Evolutionary conservation across 345 rosid species (phyloP), one percentile per base, ranked within the genome.

Genomic region (Gossypium thurberi): DNA sequence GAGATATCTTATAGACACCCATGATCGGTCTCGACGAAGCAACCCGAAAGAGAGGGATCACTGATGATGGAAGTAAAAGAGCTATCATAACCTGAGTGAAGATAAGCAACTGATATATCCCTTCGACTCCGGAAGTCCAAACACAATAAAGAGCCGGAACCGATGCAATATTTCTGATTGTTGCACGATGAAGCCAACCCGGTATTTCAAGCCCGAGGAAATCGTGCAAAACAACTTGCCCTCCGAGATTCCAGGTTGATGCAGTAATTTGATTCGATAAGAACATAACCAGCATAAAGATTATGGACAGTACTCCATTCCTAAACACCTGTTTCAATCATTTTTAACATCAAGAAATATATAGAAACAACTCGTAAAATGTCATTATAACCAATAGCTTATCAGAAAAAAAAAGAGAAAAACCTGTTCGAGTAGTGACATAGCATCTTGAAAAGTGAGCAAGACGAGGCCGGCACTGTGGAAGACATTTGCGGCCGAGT

Each of bases 351-450:
- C 1, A 15, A 58, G 37, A 55, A 58, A n/a, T 44, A 33, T 26
- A 65, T 44, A 61, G 48, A 55, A 69, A 62, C 4, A 17, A 60
- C 18, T 23, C 11, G 8, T 15, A 53, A 77, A 65, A 51, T 5
- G 69, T 25, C 72, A 70, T 47, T 42, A 66, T 3, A 13, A 78
- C 47, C 48, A 73, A 66, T 61, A 50, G n/a, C 23, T 56, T n/a
- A 61, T 60, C 28, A 64, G 65, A 21, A 18, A 83, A 76, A 76
- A 64, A 28, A 4, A 68, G 69, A 74, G 65, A 25, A 68, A 25
- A 69, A 93, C 99, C 99, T 89, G 98, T 72, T 96, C 99, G 84
- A 91, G 81, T 23, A 92, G 86, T 66, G 97, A 89, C 85, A 93
- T 74, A 2, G 89, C 97, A 83, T 96, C 99, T 44, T 93, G 91